These are phyloP conservation scores for Apophysomyces variabilis DNA, from an alignment of 371 early-diverging fungal species.

Conservation along the genomic window DNA sequence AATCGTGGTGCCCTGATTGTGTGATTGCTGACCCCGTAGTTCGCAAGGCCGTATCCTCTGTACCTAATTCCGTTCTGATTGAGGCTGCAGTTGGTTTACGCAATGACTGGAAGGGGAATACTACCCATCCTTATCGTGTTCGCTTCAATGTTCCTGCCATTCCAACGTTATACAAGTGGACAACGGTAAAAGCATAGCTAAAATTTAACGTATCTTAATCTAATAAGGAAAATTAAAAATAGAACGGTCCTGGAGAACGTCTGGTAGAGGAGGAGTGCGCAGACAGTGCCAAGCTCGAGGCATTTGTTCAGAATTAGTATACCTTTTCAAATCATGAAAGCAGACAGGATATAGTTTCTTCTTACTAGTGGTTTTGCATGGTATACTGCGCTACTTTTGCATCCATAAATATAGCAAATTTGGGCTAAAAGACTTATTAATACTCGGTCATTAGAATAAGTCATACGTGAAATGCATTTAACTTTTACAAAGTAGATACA, in stretches of 20 bases:
- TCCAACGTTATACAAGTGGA: conserved; percentile 63
- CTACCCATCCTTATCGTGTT: conserved; percentile 50
- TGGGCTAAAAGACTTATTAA: too few relatives aligned
- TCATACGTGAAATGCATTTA: too few relatives aligned
- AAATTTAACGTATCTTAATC: not conserved
- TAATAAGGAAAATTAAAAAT: conserved; percentile 7
- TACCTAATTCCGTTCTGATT: conserved; percentile 46
- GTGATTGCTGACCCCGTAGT: conserved; percentile 59
- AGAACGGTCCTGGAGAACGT: conserved; percentile 47
- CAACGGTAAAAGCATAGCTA: conserved; percentile 40
- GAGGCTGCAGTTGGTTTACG: conserved; percentile 61
- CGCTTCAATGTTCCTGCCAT: conserved; percentile 53
- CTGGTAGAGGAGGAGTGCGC: conserved; percentile 59
- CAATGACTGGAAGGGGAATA: conserved; percentile 60
- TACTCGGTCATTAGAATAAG: too few relatives aligned
- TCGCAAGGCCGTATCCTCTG: conserved; percentile 44
- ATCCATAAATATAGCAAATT: too few relatives aligned
- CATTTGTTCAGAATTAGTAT: conserved; percentile 31
- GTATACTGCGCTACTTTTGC: too few relatives aligned
- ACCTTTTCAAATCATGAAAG: too few relatives aligned
- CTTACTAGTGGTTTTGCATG: too few relatives aligned
- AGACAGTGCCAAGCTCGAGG: conserved; percentile 41
- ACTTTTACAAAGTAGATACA: too few relatives aligned
- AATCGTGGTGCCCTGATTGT: conserved; percentile 71
- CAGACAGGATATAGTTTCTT: too few relatives aligned